Evolutionary conservation across 192 early-diverging fungal species (phyloP), one percentile per base, ranked within the genome.

Genomic region (Entomortierella beljakovae): DNA sequence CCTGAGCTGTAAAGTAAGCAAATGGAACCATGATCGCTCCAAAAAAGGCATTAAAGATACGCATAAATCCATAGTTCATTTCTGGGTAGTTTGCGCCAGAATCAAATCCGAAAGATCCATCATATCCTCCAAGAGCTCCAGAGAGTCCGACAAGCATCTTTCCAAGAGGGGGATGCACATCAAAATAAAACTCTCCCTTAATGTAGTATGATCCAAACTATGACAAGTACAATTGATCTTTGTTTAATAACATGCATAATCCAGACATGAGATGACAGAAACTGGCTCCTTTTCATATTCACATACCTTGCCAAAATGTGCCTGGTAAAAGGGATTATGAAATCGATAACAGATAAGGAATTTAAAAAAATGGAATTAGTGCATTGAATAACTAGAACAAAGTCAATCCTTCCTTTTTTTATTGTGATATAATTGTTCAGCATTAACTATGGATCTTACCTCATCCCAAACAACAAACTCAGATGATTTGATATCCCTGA

Each of bases 101-200:
- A 23, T 91, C 89, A 70, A 98, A 99, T 7, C 83, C 84, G 67
- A 97, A 98, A 1, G 85, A 81, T 1, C 96, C 97, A 80, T 98
- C 88, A 71, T 93, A 98, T 0, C 95, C 93, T 9, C 89, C 93
- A 26, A 99, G 55, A 0, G 88, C 57, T 40, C 94, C 98, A 3
- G 96, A 88, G 20, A 98, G 80, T 1, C 92, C 97, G 23, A 96
- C 89, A 26, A 99, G 84, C 88, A 98, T 98, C 84, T 99, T 99
- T 46, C 97, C 97, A 61, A 98, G 82, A 6, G 98, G 97, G 32
- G 98, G 98, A 71, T 99, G 98, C 1, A 99, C 97, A 83, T 99
- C 98, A 76, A 95, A 95, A 71, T 98, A 99, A 67, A 98, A 99
- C 46, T 94, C 93, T 26, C 88, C 81, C 60, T 97, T 96, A 43